phyloP scores from a whole-genome alignment of 2,329 filamentous ascomycete genomes.

The Scleromitrula shiraiana region DNA sequence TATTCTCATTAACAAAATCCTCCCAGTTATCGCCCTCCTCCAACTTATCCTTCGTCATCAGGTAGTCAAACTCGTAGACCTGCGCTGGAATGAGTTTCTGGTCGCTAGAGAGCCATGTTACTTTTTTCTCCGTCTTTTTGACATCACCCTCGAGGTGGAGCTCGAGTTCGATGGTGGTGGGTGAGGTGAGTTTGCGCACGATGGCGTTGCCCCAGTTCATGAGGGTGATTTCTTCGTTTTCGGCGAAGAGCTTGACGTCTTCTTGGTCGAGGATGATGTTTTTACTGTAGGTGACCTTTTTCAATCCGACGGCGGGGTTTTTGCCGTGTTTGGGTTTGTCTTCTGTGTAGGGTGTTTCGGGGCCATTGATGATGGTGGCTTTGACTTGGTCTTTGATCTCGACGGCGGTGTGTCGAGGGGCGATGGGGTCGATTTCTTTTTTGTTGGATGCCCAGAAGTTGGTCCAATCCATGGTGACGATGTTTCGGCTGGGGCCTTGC shows the following conservation, averaged over 20 bases:
- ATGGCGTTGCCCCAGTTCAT: conserved; percentile 96
- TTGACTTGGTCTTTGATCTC: conserved; percentile 63
- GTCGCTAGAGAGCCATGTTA: conserved; percentile 81
- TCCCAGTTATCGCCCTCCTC: conserved; percentile 82
- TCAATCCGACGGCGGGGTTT: conserved; percentile 75
- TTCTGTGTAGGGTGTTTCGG: conserved; percentile 53
- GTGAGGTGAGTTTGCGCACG: conserved; percentile 57
- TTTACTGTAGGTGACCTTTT: conserved; percentile 74
- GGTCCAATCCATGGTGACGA: conserved; percentile 78
- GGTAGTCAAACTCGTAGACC: conserved; percentile 89
- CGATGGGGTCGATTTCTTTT: conserved; percentile 72
- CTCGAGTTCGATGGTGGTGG: conserved; percentile 62
- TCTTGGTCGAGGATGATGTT: conserved; percentile 77
- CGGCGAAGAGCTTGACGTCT: conserved; percentile 72
- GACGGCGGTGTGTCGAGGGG: conserved; percentile 67
- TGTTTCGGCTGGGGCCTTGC: conserved; percentile 77
- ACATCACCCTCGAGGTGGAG: conserved; percentile 90
- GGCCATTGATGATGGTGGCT: conserved; percentile 59
- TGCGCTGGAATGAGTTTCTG: conserved; percentile 75
- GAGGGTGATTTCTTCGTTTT: conserved; percentile 85
- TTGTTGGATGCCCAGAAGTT: conserved; percentile 65
- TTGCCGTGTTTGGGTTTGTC: conserved; percentile 85
- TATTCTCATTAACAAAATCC: conserved; percentile 68
- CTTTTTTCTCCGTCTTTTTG: conserved; percentile 92
- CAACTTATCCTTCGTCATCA: conserved; percentile 91